Evolutionary conservation across 495 filamentous ascomycete species (phyloP), one percentile per base, ranked within the genome.

Genomic region (Sporormia fimetaria): DNA sequence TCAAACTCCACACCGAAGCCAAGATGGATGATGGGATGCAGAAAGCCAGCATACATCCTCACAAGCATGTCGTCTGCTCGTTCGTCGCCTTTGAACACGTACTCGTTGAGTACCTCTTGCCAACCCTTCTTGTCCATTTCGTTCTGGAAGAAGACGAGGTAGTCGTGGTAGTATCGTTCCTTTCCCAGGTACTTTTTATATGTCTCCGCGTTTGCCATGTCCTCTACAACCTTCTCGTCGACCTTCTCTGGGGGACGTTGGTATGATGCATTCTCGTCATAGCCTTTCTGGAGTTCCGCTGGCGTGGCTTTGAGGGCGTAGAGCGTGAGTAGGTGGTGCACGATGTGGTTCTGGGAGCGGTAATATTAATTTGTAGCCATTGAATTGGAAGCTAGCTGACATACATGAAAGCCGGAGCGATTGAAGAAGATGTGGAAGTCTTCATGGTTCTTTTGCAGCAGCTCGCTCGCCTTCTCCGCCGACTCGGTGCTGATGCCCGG

Each of bases 11-110:
- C 49, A 1, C 78, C 85, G 54, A 83, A 90, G 26, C 84, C 83
- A 8, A 93, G 68, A 49, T 93, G 84, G 49, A 94, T 93, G 5
- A 88, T 44, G 6, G 83, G 82, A 54, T 94, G 86, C 2, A 90
- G 51, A 44, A 87, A 73, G 1, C 80, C 71, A 34, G 58, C 64
- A 51, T 68, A 75, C 49, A 80, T 54, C 27, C 80, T 64, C 1
- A 61, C 57, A 3, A 83, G 47, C 65, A 87, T 64, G 38, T 69
- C 68, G 41, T 86, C 74, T 4, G 76, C 73, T 40, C 61, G 51
- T 37, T 75, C 68, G 31, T 75, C 69, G 11, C 66, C 69, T 2
- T 63, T 61, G 55, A 93, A 85, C 1, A 87, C 6, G 47, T 81
- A 80, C 45, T 80, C 69, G 4, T 64, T 59, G 18, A 93, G 21